Base-by-base conservation (phyloP, 2,329 filamentous ascomycete genomes). In the Calcarisporium arbuscula region DNA sequence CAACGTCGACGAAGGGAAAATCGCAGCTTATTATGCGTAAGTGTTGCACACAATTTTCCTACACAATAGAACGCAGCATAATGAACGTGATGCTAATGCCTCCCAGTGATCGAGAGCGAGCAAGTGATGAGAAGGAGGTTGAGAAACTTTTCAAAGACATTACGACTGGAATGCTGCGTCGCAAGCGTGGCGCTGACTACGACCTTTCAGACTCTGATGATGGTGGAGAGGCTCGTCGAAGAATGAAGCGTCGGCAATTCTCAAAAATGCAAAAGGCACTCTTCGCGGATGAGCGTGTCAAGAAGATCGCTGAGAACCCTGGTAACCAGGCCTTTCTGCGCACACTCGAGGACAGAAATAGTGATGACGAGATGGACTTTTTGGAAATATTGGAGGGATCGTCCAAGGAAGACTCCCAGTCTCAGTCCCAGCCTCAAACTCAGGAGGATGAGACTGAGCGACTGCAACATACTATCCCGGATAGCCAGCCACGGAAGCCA, bases 71-170 rank as follows among this genome's bases (percentile, higher is more conserved):
- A 9, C 8, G 9, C 30, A 15, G n/a, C n/a, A n/a, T n/a, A 10
- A n/a, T n/a, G n/a, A n/a, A n/a, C n/a, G n/a, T 27, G 7, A 19
- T 28, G 19, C 48, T 50, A 41, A 51, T 37, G 34, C 23, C 18
- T 11, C 15, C 38, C 41, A 90, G 85, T 20, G 82, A 94, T 47
- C 83, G 84, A 33, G 81, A 90, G 49, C 81, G 87, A 41, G 77
- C 73, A 23, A 76, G 77, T 23, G 87, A 96, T 50, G 88, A 94
- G 57, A 87, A 90, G 49, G 79, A 85, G 46, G 82, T 95, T 11
- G 84, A 89, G 50, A 92, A 92, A 64, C 74, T 98, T 33, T 87
- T 92, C 70, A 89, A 85, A 48, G 90, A 96, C 53, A 82, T 98
- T 49, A 92, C 86, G 5, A 94, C 83, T 10, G 92, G 92, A 32